Percentiles rank a stretch among this genome's conserved stretches.
Evolutionary conservation across 345 rosid genomes (phyloP).

Genomic region (Citrus reticulata): DNA sequence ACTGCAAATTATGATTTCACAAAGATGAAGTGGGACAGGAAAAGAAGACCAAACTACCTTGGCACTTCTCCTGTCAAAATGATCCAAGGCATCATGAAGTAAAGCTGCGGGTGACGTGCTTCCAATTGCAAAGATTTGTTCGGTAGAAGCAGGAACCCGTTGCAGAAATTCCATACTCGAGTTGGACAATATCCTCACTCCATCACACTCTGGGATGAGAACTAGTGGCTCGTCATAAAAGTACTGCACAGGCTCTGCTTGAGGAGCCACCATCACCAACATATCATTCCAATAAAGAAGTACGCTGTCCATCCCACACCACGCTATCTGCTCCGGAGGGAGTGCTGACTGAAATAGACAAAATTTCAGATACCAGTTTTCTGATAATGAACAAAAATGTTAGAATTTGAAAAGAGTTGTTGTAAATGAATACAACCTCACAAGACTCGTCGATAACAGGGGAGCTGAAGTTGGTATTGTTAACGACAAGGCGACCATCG

Average conservation of each 20-base stretch:
- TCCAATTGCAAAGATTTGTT: constrained; percentile 89
- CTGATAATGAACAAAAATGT: not conserved
- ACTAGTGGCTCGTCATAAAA: constrained; percentile 81
- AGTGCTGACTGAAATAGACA: constrained; percentile 67
- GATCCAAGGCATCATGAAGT: constrained; percentile 92
- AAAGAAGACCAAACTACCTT: constrained; percentile 45
- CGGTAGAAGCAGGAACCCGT: constrained; percentile 95
- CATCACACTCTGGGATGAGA: constrained; percentile 95
- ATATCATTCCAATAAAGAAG: constrained; percentile 92
- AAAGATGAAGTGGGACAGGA: not conserved
- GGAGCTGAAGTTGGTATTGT: constrained; percentile 49
- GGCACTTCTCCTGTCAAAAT: constrained; percentile 92
- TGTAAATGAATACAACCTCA: constrained; percentile 44
- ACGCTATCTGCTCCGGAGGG: constrained; percentile 94
- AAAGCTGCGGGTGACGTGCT: constrained; percentile 95
- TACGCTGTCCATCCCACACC: constrained; percentile 97
- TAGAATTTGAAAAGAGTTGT: not conserved
- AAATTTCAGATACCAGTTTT: constrained; percentile 1
- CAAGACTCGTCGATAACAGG: constrained; percentile 61
- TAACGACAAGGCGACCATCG: constrained; percentile 74
- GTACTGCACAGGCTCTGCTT: constrained; percentile 74
- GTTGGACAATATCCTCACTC: constrained; percentile 91
- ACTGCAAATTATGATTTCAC: not conserved
- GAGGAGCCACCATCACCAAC: constrained; percentile 93
- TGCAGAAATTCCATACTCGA: constrained; percentile 87